Conservation (phyloP, 2,329 filamentous ascomycete genomes). For the Colletotrichum gigasporum region DNA sequence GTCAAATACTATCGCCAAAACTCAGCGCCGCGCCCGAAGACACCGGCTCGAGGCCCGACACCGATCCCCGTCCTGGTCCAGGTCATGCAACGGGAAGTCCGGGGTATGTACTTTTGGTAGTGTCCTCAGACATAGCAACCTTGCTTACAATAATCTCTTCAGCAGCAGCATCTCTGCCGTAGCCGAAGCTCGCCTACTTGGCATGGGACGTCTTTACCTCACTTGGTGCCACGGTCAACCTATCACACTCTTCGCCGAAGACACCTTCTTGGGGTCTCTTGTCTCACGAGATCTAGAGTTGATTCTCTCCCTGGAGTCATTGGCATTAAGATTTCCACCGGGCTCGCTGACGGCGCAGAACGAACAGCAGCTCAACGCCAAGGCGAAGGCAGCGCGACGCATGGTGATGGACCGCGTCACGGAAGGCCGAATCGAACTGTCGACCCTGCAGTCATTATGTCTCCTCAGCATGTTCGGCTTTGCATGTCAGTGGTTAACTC, state of each 20-base stretch:
- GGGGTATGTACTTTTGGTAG: too few species aligned
- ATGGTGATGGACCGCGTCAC: conserved; percentile 45
- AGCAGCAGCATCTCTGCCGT: not conserved
- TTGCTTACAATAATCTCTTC: not conserved
- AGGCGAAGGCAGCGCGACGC: conserved; percentile 22
- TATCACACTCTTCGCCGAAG: conserved; percentile 54
- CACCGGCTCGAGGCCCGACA: not conserved
- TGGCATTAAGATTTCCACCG: conserved; percentile 51
- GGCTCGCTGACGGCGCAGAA: not conserved
- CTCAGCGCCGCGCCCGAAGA: not conserved
- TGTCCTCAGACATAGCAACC: too few species aligned
- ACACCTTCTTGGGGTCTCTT: conserved; percentile 50
- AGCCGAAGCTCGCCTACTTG: not conserved
- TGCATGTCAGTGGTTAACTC: conserved; percentile 36
- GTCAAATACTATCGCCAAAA: not conserved
- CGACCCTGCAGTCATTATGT: conserved; percentile 49
- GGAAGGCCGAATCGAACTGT: conserved; percentile 46
- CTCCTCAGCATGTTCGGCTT: conserved; percentile 49
- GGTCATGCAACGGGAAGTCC: too few species aligned
- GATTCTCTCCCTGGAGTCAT: conserved; percentile 46
- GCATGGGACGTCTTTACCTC: conserved; percentile 44
- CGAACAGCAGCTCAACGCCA: not conserved
- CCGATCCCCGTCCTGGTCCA: fast-evolving
- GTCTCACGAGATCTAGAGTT: conserved; percentile 46
- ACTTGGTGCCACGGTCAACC: conserved; percentile 60